Evolutionary conservation across 495 filamentous ascomycete genomes (phyloP).

Genomic region (Neurospora discreta): DNA sequence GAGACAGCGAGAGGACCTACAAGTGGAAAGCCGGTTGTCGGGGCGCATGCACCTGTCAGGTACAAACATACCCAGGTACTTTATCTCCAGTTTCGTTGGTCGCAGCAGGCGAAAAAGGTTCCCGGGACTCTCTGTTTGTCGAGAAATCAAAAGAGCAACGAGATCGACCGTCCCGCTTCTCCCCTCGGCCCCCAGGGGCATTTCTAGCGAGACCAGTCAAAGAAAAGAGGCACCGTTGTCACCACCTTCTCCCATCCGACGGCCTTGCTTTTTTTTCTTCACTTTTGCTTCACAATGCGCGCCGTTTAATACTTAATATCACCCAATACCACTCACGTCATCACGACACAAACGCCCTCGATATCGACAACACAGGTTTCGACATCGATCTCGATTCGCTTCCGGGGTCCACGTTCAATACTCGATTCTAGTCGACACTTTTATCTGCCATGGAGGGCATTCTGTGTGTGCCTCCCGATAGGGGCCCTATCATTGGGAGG

Average conservation of each 20-base stretch:
- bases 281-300: slow-evolving; percentile 7
- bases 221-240: neutral
- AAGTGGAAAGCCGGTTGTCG: neutral
- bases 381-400: slow-evolving; percentile 1
- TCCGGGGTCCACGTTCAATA: neutral
- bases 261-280: neutral
- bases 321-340: neutral
- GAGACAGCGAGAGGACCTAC: neutral
- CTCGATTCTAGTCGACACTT: neutral
- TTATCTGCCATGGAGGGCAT: slow-evolving; percentile 39
- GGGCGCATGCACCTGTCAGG: neutral
- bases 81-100: neutral
- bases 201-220: neutral
- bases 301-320: slow-evolving; percentile 11
- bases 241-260: neutral
- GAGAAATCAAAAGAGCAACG: neutral
- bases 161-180: neutral
- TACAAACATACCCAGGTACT: neutral
- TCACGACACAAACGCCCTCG: slow-evolving; percentile 4
- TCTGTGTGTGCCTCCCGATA: slow-evolving; percentile 43
- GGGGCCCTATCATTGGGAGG: slow-evolving; percentile 43
- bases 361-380: slow-evolving; percentile 6
- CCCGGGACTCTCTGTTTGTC: neutral
- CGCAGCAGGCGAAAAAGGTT: neutral
- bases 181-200: neutral